Conservation (phyloP, 2,329 filamentous ascomycete genomes). For the Phaeosphaeria sp. region DNA sequence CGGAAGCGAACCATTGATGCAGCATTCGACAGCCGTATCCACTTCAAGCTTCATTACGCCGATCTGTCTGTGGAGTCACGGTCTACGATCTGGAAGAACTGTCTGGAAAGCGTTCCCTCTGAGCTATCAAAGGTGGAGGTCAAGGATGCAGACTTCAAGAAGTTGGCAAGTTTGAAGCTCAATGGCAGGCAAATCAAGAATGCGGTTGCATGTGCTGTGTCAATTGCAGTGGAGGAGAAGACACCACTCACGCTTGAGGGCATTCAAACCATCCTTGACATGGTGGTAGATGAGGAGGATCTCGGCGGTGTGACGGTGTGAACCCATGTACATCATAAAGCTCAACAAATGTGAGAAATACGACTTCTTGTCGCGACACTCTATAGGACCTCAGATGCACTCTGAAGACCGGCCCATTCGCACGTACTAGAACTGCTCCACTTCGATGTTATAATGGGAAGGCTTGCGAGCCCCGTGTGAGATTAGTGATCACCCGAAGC, state of each 20-base stretch:
- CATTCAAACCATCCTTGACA: constrained; percentile 11
- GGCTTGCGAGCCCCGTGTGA: not conserved
- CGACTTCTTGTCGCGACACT: no score
- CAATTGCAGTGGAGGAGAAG: constrained; percentile 15
- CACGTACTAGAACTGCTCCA: no score
- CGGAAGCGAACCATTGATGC: constrained; percentile 57
- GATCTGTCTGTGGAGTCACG: constrained; percentile 48
- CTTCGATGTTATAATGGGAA: not conserved
- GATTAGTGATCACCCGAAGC: not conserved
- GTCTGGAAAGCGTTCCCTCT: constrained; percentile 9
- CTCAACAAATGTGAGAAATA: no score
- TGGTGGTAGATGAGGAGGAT: constrained; percentile 9
- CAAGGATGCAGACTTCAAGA: constrained; percentile 35
- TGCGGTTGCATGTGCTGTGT: constrained; percentile 25
- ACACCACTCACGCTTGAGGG: constrained; percentile 9
- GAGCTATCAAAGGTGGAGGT: constrained; percentile 25
- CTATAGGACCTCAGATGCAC: no score
- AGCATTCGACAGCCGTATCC: constrained; percentile 57
- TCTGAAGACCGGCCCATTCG: no score
- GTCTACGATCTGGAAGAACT: constrained; percentile 52
- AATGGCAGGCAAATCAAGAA: constrained; percentile 55
- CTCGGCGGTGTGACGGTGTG: not conserved
- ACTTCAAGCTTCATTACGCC: constrained; percentile 51
- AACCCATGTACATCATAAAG: not conserved
- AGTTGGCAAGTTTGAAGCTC: constrained; percentile 38